Conservation (phyloP, 2,329 filamentous ascomycete species). For the Fusarium devonianum region DNA sequence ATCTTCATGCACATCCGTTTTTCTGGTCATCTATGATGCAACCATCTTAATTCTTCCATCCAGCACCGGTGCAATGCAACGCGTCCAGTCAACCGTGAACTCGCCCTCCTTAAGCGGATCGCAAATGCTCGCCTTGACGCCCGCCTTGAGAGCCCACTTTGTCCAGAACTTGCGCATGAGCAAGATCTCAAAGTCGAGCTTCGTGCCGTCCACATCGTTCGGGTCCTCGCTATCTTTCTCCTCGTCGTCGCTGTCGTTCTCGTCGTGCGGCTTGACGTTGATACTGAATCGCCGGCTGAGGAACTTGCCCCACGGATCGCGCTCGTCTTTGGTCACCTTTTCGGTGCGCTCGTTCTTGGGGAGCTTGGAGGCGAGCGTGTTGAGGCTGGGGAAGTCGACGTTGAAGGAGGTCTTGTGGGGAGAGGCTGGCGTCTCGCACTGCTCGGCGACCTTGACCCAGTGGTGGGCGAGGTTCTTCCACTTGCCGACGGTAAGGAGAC, state of each 20-base stretch:
- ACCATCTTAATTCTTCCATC: slow-evolving; percentile 76
- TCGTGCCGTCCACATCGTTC: slow-evolving; percentile 49
- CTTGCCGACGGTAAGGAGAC: slow-evolving; percentile 78
- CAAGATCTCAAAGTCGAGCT: slow-evolving; percentile 63
- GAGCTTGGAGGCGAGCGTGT: slow-evolving; percentile 33
- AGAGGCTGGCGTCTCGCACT: slow-evolving; percentile 61
- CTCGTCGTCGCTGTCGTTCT: slow-evolving; percentile 43
- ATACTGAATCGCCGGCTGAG: slow-evolving; percentile 47
- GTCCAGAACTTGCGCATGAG: slow-evolving; percentile 73
- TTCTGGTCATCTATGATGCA: slow-evolving; percentile 24
- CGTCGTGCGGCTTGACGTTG: slow-evolving; percentile 44
- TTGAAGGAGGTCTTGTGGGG: slow-evolving; percentile 35
- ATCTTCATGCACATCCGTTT: slow-evolving; percentile 2
- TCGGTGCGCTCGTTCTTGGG: slow-evolving; percentile 31
- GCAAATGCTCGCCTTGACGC: slow-evolving; percentile 61
- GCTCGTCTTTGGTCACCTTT: slow-evolving; percentile 30
- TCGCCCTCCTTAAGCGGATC: slow-evolving; percentile 66
- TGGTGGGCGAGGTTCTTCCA: slow-evolving; percentile 79
- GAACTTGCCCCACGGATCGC: slow-evolving; percentile 48
- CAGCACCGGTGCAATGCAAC: slow-evolving; percentile 76
- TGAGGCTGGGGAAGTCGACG: slow-evolving; percentile 32
- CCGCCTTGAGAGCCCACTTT: slow-evolving; percentile 76
- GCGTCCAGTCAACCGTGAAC: slow-evolving; percentile 76
- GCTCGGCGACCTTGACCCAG: slow-evolving; percentile 71
- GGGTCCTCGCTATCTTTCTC: slow-evolving; percentile 38